Base-by-base conservation (phyloP, 805 yeast species). In the Wickerhamiella bombiphila region DNA sequence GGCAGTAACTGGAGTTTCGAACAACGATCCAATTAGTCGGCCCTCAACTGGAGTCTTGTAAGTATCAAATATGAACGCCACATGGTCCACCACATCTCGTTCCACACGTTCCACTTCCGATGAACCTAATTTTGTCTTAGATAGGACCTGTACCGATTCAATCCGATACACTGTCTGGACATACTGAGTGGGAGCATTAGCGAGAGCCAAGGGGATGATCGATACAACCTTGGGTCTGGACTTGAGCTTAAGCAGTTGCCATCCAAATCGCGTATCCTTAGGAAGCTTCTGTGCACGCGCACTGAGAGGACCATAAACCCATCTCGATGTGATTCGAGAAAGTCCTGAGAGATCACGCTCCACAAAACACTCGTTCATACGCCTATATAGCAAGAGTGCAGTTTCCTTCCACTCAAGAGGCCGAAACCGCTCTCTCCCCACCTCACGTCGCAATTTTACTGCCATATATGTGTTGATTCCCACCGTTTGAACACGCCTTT, bases 321-420 rank as follows among this genome's bases (percentile, higher is more conserved):
- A 76, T n/a, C 73, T 61, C 2, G 78, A 66, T 17, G 74, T 61
- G 13, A 57, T 51, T 30, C 63, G 60, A 40, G 63, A 63, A 9
- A 73, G 60, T 11, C 64, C 49, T 24, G 57, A 60, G 33, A 82
- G 52, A 45, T 75, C 52, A n/a, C 54, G 49, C 15, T 63, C 54
- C 2, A 93, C 88, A 63, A 86, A 86, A 2, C 83, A 75, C 51
- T 75, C 74, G 59, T 86, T 83, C n/a, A 81, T 77, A 40, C 71
- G 70, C 21, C 78, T 79, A 56, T 74, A 85, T 36, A 64, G 65
- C 48, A 82, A 82, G 48, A 86, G 74, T 5, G 93, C 93, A 22
- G 68, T 68, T 57, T 83, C 88, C 56, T 80, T 81, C 94, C 94
- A 86, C 42, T 74, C 69, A 16, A 73, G 54, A 46, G 77, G 78